Conservation (phyloP, 176 grass and related monocot species). For the Melocanna baccifera region DNA sequence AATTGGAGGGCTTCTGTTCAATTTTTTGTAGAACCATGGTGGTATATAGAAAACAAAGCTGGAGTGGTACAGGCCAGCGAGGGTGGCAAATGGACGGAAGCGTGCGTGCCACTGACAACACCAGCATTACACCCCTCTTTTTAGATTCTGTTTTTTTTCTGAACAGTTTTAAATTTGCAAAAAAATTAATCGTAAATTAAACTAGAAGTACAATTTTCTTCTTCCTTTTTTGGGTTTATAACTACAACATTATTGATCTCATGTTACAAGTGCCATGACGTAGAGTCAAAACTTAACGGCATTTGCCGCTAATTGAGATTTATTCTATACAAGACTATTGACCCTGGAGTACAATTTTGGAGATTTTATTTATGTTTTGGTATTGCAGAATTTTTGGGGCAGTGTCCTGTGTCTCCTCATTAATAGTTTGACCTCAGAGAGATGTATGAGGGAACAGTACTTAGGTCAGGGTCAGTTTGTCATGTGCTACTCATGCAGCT, state of each 20-base stretch:
- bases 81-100: constrained; percentile 35
- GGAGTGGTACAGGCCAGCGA: constrained; percentile 24
- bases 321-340: neutral
- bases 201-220: neutral
- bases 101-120: constrained; percentile 40
- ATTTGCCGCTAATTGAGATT: neutral
- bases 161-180: neutral
- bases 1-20: neutral
- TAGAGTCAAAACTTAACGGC: neutral
- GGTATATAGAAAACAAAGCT: neutral
- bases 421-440: constrained; percentile 19
- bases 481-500: constrained; percentile 7
- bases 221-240: neutral
- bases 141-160: neutral
- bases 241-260: neutral
- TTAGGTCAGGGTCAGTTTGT: neutral
- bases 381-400: constrained; percentile 28
- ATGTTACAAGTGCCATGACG: neutral
- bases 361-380: neutral
- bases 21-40: neutral
- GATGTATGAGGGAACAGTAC: neutral
- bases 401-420: constrained; percentile 25
- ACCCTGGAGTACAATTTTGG: neutral
- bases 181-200: neutral
- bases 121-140: neutral